These are phyloP conservation scores for Aplosporella prunicola DNA, from an alignment of 2,329 filamentous ascomycete genomes.

Conservation along the genomic window DNA sequence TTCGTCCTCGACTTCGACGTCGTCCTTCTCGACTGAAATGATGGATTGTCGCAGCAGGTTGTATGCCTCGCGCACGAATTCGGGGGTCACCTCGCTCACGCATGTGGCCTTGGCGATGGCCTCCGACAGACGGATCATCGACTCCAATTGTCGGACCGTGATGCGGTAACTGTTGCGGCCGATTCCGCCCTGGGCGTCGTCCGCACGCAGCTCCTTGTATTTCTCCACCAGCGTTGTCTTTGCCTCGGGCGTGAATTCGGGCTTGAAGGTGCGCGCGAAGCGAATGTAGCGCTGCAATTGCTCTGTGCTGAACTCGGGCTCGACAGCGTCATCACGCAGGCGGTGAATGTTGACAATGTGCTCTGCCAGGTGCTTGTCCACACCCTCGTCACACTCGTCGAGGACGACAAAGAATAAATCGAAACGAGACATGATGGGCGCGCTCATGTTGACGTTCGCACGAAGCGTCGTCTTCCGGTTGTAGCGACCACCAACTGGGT, in stretches of 20 bases:
- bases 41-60: constrained; percentile 88
- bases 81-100: constrained; percentile 74
- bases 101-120: constrained; percentile 99
- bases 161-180: constrained; percentile 96
- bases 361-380: constrained; percentile 83
- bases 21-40: constrained; percentile 95
- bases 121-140: constrained; percentile 88
- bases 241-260: constrained; percentile 81
- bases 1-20: constrained; percentile 83
- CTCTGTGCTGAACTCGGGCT: constrained; percentile 91
- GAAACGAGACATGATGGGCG: constrained; percentile 98
- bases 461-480: constrained; percentile 91
- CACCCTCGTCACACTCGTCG: constrained; percentile 87
- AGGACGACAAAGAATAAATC: constrained; percentile 97
- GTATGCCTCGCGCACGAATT: constrained; percentile 86
- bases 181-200: constrained; percentile 88
- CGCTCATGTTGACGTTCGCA: constrained; percentile 96
- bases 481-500: constrained; percentile 92
- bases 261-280: constrained; percentile 89
- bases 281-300: constrained; percentile 95
- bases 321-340: constrained; percentile 79
- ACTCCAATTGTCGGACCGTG: constrained; percentile 91
- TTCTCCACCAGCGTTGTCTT: constrained; percentile 77
- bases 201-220: constrained; percentile 89
- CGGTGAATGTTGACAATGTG: constrained; percentile 95